phyloP scores from a whole-genome alignment of 495 filamentous ascomycete species.

The Chaetomidium leptoderma region DNA sequence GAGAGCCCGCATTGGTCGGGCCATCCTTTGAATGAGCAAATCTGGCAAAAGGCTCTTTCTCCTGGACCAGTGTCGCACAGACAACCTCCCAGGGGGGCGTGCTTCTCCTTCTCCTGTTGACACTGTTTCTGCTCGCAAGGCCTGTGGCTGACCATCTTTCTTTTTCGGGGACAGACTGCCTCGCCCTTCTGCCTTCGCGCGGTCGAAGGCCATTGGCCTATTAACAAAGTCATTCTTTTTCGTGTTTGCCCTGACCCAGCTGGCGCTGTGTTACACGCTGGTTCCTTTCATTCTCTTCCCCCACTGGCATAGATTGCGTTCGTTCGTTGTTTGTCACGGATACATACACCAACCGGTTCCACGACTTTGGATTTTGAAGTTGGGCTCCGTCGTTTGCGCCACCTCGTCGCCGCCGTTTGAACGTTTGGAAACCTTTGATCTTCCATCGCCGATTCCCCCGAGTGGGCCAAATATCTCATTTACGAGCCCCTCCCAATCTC shows the following conservation, averaged over 20 bases:
- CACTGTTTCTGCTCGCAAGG: conserved; percentile 16
- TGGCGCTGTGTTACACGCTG: conserved; percentile 24
- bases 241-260: conserved; percentile 24
- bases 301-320: conserved; percentile 27
- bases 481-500: conserved; percentile 17
- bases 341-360: conserved; percentile 35
- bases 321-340: conserved; percentile 32
- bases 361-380: conserved; percentile 32
- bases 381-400: conserved; percentile 27
- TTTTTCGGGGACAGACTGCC: conserved; percentile 15
- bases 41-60: conserved; percentile 22
- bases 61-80: conserved; percentile 20
- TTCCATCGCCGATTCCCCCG: conserved; percentile 19
- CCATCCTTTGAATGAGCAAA: conserved; percentile 31
- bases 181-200: conserved; percentile 20
- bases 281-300: conserved; percentile 23
- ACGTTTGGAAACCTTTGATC: conserved; percentile 19
- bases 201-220: conserved; percentile 17
- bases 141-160: conserved; percentile 24
- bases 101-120: conserved; percentile 21
- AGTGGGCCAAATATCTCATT: background rate
- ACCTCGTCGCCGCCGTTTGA: conserved; percentile 15
- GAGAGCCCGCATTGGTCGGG: conserved; percentile 16
- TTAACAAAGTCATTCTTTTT: conserved; percentile 17
- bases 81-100: conserved; percentile 9